Conservation (phyloP, 2,329 filamentous ascomycete species). For the Penicillium sp. region DNA sequence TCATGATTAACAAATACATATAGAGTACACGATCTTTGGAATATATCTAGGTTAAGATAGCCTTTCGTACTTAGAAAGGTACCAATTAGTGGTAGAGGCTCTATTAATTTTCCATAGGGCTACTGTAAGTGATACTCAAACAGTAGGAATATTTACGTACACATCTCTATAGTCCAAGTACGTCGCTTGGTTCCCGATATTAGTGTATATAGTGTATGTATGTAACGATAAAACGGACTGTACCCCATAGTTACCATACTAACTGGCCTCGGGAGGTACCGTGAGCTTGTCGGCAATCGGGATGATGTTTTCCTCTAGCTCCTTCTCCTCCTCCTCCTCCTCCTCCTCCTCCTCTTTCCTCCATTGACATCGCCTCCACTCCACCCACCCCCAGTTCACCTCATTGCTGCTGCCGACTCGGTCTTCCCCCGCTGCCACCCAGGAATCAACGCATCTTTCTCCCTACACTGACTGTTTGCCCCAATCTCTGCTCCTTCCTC, state of each 20-base stretch:
- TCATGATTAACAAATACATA: neutral
- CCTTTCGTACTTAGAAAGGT: too few relatives aligned
- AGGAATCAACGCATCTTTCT: neutral
- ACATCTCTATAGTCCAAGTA: too few relatives aligned
- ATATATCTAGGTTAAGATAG: too few relatives aligned
- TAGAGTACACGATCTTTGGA: too few relatives aligned
- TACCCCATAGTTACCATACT: slow-evolving; percentile 5
- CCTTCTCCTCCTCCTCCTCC: neutral
- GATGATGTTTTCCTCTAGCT: slow-evolving; percentile 22
- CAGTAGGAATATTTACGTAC: too few relatives aligned
- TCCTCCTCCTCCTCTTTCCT: neutral
- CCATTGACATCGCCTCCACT: slow-evolving; percentile 8
- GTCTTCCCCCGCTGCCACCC: neutral
- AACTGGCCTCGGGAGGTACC: slow-evolving; percentile 32
- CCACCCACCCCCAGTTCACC: neutral
- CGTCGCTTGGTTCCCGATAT: too few relatives aligned
- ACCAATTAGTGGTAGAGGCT: too few relatives aligned
- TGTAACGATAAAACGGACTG: neutral
- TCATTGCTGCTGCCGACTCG: neutral
- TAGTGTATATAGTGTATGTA: too few relatives aligned
- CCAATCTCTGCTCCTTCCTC: neutral
- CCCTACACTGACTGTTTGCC: neutral
- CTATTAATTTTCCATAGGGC: too few relatives aligned
- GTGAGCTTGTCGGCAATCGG: slow-evolving; percentile 31
- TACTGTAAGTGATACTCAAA: too few relatives aligned